Evolutionary conservation across 805 yeast genomes (phyloP), one percentile per base, ranked within the genome.

Genomic region (Saccharomycopsis javanensis): DNA sequence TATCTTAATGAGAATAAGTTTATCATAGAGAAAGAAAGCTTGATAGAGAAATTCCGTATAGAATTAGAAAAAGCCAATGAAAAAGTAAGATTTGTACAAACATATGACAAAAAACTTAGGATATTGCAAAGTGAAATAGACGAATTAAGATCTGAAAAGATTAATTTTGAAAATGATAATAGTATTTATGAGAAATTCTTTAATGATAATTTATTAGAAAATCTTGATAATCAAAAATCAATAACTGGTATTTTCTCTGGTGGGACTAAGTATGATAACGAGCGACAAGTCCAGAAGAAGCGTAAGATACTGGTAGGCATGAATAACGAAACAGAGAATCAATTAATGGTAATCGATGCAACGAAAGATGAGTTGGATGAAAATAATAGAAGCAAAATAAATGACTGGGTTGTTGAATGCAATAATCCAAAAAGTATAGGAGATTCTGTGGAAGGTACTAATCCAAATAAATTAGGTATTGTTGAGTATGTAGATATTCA

Each of bases 141-240:
- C 20, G 30, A 33, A 4, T 34, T 60, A 11, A 57, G 46, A 35
- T 25, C 58, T 5, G 62, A 60, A 23, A 60, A 60, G 27, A 31
- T 60, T 30, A 53, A 35, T 18, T 60, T 60, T 34, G 62, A 60
- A 50, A 55, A 57, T 20, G 62, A 60, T 33, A 60, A 60, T 33
- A 45, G 42, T 35, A 50, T 60, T n/a, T 60, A 50, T 51, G 55
- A 42, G 28, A 55, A 51, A 51, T 59, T 59, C 34, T 31, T 51
- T n/a, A 20, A 30, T 35, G 52, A 30, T 31, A 16, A 15, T 23
- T 20, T 46, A 15, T 34, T 25, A 31, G 35, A 25, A 7, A n/a
- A 3, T 16, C 18, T 5, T 15, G n/a, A 31, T 35, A 20, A 42
- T 8, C 13, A 20, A 15, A 34, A 54, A 28, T 28, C 33, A 5